phyloP scores from a whole-genome alignment of 306 rosid species.

The Trichosanthes cucumerina region DNA sequence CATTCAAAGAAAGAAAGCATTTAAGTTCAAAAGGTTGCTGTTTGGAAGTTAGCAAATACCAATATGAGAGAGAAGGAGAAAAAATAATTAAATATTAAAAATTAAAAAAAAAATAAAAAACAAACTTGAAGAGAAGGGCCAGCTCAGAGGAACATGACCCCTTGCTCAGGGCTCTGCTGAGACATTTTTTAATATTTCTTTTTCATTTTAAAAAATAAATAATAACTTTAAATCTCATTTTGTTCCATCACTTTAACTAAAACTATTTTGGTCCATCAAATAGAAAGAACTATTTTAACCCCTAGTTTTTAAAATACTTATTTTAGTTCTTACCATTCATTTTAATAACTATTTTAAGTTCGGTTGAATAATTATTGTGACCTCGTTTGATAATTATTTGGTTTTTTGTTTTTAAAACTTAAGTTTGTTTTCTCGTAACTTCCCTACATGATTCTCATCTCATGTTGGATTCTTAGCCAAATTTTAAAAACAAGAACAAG shows the following conservation, averaged over 20 bases:
- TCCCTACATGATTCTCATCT: too few species aligned
- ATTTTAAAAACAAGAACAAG: too few species aligned
- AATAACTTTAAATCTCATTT: background rate
- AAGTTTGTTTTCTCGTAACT: too few species aligned
- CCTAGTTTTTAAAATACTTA: too few species aligned
- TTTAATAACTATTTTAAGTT: too few species aligned
- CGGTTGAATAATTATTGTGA: too few species aligned
- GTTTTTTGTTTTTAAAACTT: too few species aligned
- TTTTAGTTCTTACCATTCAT: too few species aligned
- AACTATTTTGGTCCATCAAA: too few species aligned
- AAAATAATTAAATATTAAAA: background rate
- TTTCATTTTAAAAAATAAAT: background rate
- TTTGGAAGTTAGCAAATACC: background rate
- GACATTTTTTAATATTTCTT: background rate
- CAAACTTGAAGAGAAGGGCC: background rate
- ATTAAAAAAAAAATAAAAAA: background rate
- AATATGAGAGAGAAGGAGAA: background rate
- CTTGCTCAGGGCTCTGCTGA: background rate
- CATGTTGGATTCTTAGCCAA: too few species aligned
- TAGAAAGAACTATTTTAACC: too few species aligned
- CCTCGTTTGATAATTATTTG: too few species aligned
- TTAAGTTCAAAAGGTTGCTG: background rate
- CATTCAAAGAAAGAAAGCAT: background rate
- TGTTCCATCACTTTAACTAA: background rate
- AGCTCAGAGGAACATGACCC: constrained; percentile 4